phyloP scores from a whole-genome alignment of 306 rosid genomes.

The Inga laurina region DNA sequence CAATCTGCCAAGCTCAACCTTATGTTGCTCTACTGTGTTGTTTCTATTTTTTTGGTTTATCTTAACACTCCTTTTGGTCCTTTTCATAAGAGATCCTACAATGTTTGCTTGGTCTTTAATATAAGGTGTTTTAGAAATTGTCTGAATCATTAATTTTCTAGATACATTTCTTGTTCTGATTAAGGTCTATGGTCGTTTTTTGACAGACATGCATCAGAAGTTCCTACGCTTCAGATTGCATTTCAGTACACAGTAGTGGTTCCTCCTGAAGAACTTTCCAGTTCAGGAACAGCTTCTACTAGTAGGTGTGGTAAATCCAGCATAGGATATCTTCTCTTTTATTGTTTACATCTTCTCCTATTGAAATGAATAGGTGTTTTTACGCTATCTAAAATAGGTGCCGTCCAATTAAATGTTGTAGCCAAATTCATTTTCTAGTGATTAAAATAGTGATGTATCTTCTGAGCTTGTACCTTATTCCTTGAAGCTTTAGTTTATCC shows the following conservation, averaged over 20 bases:
- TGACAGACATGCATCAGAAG: conserved; percentile 68
- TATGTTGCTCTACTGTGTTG: not conserved
- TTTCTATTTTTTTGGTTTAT: conserved; percentile 1
- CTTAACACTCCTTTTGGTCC: not conserved
- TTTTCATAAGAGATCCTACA: not conserved
- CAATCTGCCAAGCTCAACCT: conserved; percentile 20
- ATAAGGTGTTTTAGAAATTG: not conserved
- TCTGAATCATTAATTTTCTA: not conserved
- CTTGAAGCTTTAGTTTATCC: not conserved
- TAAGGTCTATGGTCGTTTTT: conserved; percentile 17
- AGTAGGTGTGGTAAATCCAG: conserved; percentile 60
- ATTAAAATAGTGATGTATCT: conserved; percentile 27
- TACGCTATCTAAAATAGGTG: conserved; percentile 20
- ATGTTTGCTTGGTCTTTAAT: not conserved
- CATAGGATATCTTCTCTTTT: conserved; percentile 9
- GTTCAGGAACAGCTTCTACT: conserved; percentile 50
- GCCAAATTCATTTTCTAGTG: conserved; percentile 22
- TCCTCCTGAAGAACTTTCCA: conserved; percentile 75
- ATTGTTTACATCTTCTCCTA: conserved; percentile 10
- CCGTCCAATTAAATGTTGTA: conserved; percentile 18
- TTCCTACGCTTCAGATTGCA: conserved; percentile 86
- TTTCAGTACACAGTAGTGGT: conserved; percentile 91
- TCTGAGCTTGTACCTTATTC: conserved; percentile 24
- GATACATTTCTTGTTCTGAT: conserved; percentile 31
- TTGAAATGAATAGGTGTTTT: conserved; percentile 27